These are phyloP conservation scores for Mortierella hygrophila DNA, from an alignment of 192 early-diverging fungal species.

Conservation along the genomic window DNA sequence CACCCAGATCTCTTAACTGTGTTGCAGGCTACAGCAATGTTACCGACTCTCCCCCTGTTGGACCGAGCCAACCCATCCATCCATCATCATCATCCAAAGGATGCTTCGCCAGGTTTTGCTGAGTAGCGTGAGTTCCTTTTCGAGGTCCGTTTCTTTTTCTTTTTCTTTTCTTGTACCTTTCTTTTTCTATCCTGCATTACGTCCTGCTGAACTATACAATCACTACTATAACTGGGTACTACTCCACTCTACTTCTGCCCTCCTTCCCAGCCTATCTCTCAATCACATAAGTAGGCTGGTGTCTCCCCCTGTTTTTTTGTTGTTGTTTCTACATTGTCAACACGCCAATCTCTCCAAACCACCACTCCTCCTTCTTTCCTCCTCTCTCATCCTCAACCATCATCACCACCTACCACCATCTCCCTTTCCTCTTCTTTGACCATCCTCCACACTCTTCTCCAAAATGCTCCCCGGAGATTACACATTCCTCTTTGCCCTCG, in stretches of 20 bases:
- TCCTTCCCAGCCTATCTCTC: not conserved
- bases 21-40: not conserved
- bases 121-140: not conserved
- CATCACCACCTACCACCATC: not conserved
- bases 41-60: not conserved
- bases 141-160: not conserved
- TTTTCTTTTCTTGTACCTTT: not conserved
- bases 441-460: not conserved
- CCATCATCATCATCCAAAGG: not conserved
- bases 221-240: not conserved
- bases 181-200: not conserved
- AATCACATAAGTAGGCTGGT: not conserved
- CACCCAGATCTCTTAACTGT: not conserved
- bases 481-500: slow-evolving; percentile 80
- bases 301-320: not conserved
- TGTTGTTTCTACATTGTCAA: not conserved
- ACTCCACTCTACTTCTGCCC: not conserved
- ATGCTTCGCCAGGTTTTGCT: slow-evolving; percentile 12
- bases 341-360: slow-evolving; percentile 1
- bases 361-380: not conserved
- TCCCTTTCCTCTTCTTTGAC: not conserved
- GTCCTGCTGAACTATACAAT: not conserved
- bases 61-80: not conserved
- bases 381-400: not conserved
- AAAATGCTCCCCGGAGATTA: slow-evolving; percentile 50